These are phyloP conservation scores for Eruca vesicaria DNA, from an alignment of 441 rosid species.

Conservation along the genomic window DNA sequence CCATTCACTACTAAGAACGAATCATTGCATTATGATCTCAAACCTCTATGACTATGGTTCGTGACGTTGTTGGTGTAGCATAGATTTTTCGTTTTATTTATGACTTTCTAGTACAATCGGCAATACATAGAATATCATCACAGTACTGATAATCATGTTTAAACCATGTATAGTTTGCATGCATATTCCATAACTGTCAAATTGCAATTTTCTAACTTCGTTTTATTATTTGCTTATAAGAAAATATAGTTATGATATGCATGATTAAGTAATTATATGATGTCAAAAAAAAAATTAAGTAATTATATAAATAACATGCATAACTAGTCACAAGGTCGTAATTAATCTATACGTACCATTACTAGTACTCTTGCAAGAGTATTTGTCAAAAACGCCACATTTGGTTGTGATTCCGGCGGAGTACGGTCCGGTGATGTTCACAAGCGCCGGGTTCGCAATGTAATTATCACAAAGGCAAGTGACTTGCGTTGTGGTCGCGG, in stretches of 20 bases:
- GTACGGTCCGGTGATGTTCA: slow-evolving; percentile 26
- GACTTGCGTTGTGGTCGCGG: slow-evolving; percentile 27
- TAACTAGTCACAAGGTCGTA: neutral
- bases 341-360: slow-evolving; percentile 13
- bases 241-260: neutral
- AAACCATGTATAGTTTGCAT: neutral
- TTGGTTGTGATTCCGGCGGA: slow-evolving; percentile 24
- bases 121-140: neutral
- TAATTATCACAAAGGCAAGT: slow-evolving; percentile 30
- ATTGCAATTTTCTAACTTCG: neutral
- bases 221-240: neutral
- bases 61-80: neutral
- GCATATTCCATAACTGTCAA: neutral
- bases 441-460: slow-evolving; percentile 19
- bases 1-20: neutral
- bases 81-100: neutral
- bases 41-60: neutral
- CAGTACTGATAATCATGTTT: neutral
- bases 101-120: neutral
- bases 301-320: slow-evolving; percentile 5
- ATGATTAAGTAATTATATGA: neutral
- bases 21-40: neutral
- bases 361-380: slow-evolving; percentile 24
- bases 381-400: slow-evolving; percentile 31
- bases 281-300: no score